Percentiles rank a stretch among this genome's conserved stretches.
Conservation (phyloP, 1,284 basidiomycete species). For the Malassezia obtusa region DNA sequence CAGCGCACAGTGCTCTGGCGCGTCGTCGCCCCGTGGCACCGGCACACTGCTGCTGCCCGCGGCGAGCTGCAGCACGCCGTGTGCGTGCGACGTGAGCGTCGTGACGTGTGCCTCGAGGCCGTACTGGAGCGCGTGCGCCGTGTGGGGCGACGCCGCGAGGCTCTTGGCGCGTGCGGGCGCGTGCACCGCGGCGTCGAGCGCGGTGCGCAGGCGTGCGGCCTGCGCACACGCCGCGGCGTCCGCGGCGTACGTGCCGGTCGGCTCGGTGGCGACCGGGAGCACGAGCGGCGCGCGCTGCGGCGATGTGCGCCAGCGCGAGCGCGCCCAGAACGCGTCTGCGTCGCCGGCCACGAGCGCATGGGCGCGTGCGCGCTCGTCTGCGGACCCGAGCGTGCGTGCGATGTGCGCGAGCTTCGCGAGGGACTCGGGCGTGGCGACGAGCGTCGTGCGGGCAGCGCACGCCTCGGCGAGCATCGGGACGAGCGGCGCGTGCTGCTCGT, state of each 20-base stretch:
- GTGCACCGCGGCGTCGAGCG: background rate
- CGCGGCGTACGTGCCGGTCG: background rate
- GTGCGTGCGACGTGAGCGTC: conserved; percentile 9
- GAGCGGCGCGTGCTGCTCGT: background rate
- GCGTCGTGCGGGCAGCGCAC: background rate
- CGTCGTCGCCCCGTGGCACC: background rate
- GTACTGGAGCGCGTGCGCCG: conserved; percentile 9
- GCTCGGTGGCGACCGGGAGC: background rate
- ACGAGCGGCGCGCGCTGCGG: background rate
- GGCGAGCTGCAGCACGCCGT: conserved; percentile 9
- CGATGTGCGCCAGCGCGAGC: background rate
- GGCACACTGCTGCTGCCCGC: background rate
- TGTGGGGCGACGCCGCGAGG: conserved; percentile 15
- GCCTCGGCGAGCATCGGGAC: background rate
- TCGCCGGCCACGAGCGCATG: background rate
- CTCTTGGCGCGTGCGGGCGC: conserved; percentile 5
- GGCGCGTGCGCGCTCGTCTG: conserved; percentile 7
- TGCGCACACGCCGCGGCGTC: background rate
- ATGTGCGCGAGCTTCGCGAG: conserved; percentile 15
- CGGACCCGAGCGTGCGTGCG: conserved; percentile 1
- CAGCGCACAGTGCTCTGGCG: background rate
- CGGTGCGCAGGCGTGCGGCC: background rate
- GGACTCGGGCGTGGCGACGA: conserved; percentile 7
- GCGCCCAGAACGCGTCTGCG: background rate
- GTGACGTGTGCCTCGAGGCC: conserved; percentile 6